These are phyloP conservation scores for Botrytis hyacinthi DNA, from an alignment of 2,329 filamentous ascomycete genomes.

Conservation along the genomic window DNA sequence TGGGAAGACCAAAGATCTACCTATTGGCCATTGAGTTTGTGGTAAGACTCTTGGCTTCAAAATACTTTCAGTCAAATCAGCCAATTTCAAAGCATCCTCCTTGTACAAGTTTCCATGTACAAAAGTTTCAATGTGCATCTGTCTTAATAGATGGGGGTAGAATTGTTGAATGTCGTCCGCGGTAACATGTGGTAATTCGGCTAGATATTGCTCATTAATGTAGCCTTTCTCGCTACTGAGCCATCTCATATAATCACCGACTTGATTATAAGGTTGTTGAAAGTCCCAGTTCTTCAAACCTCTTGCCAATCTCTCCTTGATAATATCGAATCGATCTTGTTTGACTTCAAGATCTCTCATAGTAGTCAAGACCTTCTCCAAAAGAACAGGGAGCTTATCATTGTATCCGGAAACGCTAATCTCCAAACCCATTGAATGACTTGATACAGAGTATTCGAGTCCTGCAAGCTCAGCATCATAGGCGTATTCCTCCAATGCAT, in stretches of 20 bases:
- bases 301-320: constrained; percentile 79
- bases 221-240: constrained; percentile 74
- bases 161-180: constrained; percentile 73
- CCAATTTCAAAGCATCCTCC: constrained; percentile 84
- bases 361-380: constrained; percentile 83
- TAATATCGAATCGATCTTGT: constrained; percentile 84
- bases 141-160: constrained; percentile 74
- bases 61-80: constrained; percentile 75
- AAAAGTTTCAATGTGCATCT: constrained; percentile 84
- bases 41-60: constrained; percentile 74
- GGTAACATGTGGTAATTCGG: constrained; percentile 72
- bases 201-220: constrained; percentile 75
- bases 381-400: constrained; percentile 85
- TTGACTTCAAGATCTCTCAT: constrained; percentile 82
- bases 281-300: constrained; percentile 84
- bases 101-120: constrained; percentile 93
- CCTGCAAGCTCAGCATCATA: constrained; percentile 96
- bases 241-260: constrained; percentile 79
- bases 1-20: constrained; percentile 74
- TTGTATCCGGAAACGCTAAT: constrained; percentile 88
- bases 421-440: constrained; percentile 70
- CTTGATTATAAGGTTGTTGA: constrained; percentile 84
- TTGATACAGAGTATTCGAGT: constrained; percentile 74
- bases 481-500: constrained; percentile 87
- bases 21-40: constrained; percentile 74